Percentiles rank a stretch among this genome's conserved stretches.
These are phyloP conservation scores for Calonectria leucothoes DNA, from an alignment of 2,329 filamentous ascomycete species.

Conservation along the genomic window DNA sequence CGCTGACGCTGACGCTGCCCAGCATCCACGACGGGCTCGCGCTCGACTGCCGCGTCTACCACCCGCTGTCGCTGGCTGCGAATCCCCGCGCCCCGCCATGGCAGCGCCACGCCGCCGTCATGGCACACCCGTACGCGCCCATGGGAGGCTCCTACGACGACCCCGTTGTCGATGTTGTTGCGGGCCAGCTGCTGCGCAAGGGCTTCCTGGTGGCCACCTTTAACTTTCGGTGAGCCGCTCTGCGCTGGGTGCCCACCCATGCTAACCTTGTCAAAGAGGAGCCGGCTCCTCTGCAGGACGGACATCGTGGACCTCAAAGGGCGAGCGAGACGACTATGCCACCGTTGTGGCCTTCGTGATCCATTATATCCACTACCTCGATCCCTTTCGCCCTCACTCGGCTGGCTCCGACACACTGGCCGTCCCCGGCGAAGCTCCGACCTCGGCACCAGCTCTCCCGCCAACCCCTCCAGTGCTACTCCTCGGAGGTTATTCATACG, in stretches of 20 bases:
- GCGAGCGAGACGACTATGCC: slow-evolving; percentile 85
- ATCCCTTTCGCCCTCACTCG: slow-evolving; percentile 47
- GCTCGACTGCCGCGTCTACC: slow-evolving; percentile 87
- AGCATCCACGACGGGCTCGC: slow-evolving; percentile 82
- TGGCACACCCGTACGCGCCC: slow-evolving; percentile 92
- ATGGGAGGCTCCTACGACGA: slow-evolving; percentile 90
- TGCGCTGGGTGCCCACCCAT: neutral
- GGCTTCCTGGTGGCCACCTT: slow-evolving; percentile 88
- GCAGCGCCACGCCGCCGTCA: slow-evolving; percentile 66
- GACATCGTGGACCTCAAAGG: slow-evolving; percentile 88
- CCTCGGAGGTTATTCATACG: slow-evolving; percentile 90
- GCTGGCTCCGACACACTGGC: slow-evolving; percentile 2
- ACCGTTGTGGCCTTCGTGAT: slow-evolving; percentile 85
- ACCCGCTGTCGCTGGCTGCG: slow-evolving; percentile 64
- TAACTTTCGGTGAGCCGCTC: slow-evolving; percentile 79
- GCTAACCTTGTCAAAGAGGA: slow-evolving; percentile 66
- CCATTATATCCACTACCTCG: slow-evolving; percentile 75
- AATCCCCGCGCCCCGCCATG: slow-evolving; percentile 51
- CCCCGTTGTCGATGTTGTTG: slow-evolving; percentile 76
- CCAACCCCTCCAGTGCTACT: slow-evolving; percentile 57
- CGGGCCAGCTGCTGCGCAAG: slow-evolving; percentile 71
- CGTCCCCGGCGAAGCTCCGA: neutral
- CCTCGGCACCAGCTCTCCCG: neutral
- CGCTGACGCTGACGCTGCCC: slow-evolving; percentile 80
- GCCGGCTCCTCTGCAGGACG: slow-evolving; percentile 78